phyloP scores from a whole-genome alignment of 441 rosid genomes.

The Syzygium syzygioides region DNA sequence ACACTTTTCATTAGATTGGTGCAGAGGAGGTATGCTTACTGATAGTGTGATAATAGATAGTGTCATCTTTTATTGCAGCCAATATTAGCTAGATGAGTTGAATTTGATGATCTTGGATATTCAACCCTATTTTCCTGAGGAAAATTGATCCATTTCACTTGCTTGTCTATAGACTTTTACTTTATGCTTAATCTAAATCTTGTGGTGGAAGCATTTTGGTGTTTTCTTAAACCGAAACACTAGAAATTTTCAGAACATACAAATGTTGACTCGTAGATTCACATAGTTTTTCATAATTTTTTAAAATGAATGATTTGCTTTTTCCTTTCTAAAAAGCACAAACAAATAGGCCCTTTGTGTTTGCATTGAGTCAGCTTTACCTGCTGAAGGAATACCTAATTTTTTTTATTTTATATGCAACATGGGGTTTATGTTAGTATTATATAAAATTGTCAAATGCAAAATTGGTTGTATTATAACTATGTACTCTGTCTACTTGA shows the following conservation, averaged over 20 bases:
- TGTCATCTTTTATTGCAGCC: neutral
- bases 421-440: too few species aligned
- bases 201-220: neutral
- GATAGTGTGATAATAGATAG: neutral
- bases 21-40: slow-evolving; percentile 65
- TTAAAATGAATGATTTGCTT: neutral
- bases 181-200: neutral
- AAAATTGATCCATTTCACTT: neutral
- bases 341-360: neutral
- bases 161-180: neutral
- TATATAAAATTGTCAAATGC: neutral
- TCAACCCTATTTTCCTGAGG: neutral
- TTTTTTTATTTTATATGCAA: neutral
- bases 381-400: neutral
- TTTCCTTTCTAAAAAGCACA: neutral
- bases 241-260: neutral
- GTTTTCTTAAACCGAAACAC: neutral
- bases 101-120: neutral
- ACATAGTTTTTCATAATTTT: neutral
- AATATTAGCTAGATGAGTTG: neutral
- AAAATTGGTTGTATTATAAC: neutral
- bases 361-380: neutral
- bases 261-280: neutral
- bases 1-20: slow-evolving; percentile 84
- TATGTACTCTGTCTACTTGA: neutral